These are phyloP conservation scores for Paraurostyla sp. DNA, from an alignment of 73 alveolate genomes.

Conservation along the genomic window DNA sequence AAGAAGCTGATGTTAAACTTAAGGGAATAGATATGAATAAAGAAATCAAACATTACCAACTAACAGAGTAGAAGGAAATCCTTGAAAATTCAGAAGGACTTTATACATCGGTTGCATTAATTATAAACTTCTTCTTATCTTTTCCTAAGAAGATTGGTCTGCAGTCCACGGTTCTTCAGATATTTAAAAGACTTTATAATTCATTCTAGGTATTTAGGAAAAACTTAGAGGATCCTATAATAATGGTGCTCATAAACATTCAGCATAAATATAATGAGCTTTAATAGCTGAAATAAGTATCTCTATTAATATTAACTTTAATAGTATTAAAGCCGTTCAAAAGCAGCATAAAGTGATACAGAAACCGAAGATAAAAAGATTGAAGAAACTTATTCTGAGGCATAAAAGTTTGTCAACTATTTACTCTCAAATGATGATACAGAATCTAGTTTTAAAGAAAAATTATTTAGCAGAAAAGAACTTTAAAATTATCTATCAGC, in stretches of 20 bases:
- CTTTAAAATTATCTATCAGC: slow-evolving; percentile 7
- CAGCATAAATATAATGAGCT: neutral
- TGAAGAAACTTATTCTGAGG: slow-evolving; percentile 39
- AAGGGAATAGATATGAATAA: neutral
- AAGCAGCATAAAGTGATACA: neutral
- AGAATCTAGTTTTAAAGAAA: slow-evolving; percentile 54
- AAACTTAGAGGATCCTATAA: slow-evolving; percentile 68
- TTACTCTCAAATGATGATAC: slow-evolving; percentile 42
- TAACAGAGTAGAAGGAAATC: slow-evolving; percentile 45
- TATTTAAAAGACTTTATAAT: slow-evolving; percentile 59
- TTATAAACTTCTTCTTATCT: slow-evolving; percentile 62
- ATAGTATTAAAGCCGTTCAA: neutral
- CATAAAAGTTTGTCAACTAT: slow-evolving; percentile 46
- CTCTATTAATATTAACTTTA: neutral
- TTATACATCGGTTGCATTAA: slow-evolving; percentile 67
- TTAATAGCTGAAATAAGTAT: neutral
- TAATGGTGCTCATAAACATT: slow-evolving; percentile 56
- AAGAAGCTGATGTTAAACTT: neutral
- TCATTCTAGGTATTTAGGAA: slow-evolving; percentile 62
- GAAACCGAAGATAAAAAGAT: neutral
- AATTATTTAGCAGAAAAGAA: slow-evolving; percentile 43
- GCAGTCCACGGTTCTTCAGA: slow-evolving; percentile 26
- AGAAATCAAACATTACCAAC: neutral
- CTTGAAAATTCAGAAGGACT: slow-evolving; percentile 69
- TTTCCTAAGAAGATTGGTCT: slow-evolving; percentile 13